phyloP scores from a whole-genome alignment of 805 yeast species.

The Saccharomycopsis fibuligera region DNA sequence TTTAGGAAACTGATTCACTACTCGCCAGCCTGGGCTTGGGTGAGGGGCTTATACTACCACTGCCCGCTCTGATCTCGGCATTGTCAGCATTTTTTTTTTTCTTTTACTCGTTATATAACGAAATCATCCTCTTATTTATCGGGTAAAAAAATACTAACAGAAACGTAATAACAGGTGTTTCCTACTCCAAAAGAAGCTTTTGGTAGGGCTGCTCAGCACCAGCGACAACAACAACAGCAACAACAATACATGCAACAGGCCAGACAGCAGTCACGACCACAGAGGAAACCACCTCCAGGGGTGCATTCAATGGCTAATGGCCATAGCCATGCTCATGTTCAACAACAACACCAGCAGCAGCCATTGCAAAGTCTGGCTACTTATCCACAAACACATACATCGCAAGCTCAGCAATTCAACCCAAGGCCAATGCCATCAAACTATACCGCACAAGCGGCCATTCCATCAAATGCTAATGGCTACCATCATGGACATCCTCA shows the following conservation, averaged over 20 bases:
- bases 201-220: constrained; percentile 7
- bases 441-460: constrained; percentile 17
- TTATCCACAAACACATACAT: too few relatives aligned
- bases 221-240: constrained; percentile 22
- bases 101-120: too few relatives aligned
- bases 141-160: too few relatives aligned
- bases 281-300: constrained; percentile 23
- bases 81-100: too few relatives aligned
- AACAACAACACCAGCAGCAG: constrained; percentile 22
- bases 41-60: not conserved
- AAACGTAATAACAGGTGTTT: constrained; percentile 7
- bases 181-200: constrained; percentile 20
- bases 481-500: constrained; percentile 10
- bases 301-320: too few relatives aligned
- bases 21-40: not conserved
- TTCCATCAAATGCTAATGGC: constrained; percentile 22
- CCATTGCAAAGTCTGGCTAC: too few relatives aligned
- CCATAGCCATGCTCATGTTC: constrained; percentile 19
- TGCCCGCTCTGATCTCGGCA: not conserved
- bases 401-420: too few relatives aligned
- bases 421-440: constrained; percentile 18
- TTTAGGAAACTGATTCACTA: not conserved
- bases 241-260: constrained; percentile 22
- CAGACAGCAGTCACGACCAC: constrained; percentile 20
- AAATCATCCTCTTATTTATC: not conserved